Conservation (phyloP, 805 yeast genomes). For the Yarrowia yakushimensis region DNA sequence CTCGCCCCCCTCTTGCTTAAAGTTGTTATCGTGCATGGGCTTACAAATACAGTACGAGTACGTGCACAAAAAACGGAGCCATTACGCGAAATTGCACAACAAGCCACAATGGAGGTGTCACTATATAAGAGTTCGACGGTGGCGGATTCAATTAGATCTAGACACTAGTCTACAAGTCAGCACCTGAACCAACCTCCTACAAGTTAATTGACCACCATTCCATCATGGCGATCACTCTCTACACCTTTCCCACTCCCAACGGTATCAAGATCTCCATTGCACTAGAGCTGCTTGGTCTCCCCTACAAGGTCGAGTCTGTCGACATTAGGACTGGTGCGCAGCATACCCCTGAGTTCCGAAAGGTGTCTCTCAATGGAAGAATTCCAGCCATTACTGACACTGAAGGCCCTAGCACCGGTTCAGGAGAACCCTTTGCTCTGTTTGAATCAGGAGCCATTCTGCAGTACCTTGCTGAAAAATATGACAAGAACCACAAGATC, state of each 20-base stretch:
- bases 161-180: background rate
- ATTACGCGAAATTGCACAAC: background rate
- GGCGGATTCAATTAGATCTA: background rate
- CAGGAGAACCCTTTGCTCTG: conserved; percentile 35
- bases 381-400: conserved; percentile 50
- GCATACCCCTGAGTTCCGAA: conserved; percentile 55
- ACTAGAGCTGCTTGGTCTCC: conserved; percentile 38
- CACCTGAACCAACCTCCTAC: background rate
- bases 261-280: conserved; percentile 42
- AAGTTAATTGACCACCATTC: background rate
- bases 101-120: background rate
- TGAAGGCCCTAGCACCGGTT: background rate
- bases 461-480: conserved; percentile 56
- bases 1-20: background rate
- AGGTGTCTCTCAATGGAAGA: conserved; percentile 59
- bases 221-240: conserved; percentile 39
- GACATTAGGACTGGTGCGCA: conserved; percentile 46
- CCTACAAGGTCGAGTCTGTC: conserved; percentile 41
- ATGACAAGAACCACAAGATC: conserved; percentile 53
- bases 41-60: conserved; percentile 1
- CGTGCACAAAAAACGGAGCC: no score
- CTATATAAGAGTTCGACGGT: background rate
- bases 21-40: background rate
- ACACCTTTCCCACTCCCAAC: conserved; percentile 44
- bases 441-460: conserved; percentile 63